A percentile compares a stretch with the other conserved stretches of the same genome.
Evolutionary conservation across 108 stramenopile species (phyloP).

Genomic region (Pseudonitzschia multiseries): DNA sequence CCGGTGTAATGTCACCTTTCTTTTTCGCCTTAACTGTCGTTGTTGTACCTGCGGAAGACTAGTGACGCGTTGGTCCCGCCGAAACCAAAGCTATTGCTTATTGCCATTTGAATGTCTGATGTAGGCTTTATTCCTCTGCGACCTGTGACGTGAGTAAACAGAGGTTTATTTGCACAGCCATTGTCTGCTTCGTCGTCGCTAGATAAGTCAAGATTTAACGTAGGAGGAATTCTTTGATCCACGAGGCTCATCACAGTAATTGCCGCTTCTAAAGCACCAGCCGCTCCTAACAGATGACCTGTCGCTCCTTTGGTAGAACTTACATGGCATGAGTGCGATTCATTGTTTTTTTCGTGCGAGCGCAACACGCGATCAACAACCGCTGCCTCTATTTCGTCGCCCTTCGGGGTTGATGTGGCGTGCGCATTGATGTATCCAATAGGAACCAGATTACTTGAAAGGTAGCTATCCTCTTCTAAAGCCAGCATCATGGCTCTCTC

Average conservation of each 20-base stretch:
- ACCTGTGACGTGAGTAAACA: conserved; percentile 43
- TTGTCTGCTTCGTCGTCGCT: conserved; percentile 22
- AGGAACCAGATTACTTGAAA: neutral
- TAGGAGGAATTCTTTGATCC: conserved; percentile 74
- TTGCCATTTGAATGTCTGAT: conserved; percentile 43
- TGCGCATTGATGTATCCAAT: conserved; percentile 96
- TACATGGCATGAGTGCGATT: conserved; percentile 42
- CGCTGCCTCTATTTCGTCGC: conserved; percentile 87
- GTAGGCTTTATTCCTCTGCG: neutral
- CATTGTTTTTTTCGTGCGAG: neutral
- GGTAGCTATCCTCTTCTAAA: conserved; percentile 33
- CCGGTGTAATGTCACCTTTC: neutral
- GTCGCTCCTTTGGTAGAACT: conserved; percentile 95
- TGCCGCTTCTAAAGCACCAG: conserved; percentile 93
- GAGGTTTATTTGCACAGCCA: neutral
- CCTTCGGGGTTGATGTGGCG: conserved; percentile 95
- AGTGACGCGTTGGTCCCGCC: conserved; percentile 97
- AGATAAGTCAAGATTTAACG: conserved; percentile 66
- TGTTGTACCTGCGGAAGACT: conserved; percentile 49
- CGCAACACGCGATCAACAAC: conserved; percentile 70
- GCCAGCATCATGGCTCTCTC: conserved; percentile 83
- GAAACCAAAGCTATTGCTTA: conserved; percentile 97
- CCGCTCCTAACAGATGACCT: conserved; percentile 96
- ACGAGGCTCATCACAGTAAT: conserved; percentile 77
- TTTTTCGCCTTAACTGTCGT: neutral